Percentiles rank a stretch among this genome's conserved stretches.
These are phyloP conservation scores for Aethionema arabicum DNA, from an alignment of 345 rosid genomes.

Conservation along the genomic window DNA sequence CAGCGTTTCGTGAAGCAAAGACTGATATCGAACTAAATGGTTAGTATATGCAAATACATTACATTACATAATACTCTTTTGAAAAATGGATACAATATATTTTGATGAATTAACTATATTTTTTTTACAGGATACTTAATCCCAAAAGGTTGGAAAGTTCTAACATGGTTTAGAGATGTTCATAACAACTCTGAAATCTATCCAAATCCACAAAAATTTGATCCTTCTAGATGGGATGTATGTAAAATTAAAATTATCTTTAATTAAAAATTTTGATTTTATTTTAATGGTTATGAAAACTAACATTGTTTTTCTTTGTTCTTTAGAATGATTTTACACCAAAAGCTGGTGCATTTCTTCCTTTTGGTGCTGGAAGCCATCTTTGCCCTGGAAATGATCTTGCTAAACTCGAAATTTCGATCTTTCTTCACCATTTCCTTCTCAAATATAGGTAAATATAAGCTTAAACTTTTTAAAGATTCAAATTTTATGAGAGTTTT, in stretches of 20 bases:
- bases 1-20: constrained; percentile 51
- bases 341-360: constrained; percentile 51
- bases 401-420: constrained; percentile 51
- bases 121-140: constrained; percentile 42
- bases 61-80: neutral
- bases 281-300: neutral
- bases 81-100: neutral
- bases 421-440: constrained; percentile 50
- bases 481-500: too few relatives aligned
- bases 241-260: constrained; percentile 11
- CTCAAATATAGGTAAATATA: constrained; percentile 42
- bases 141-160: constrained; percentile 62
- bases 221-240: constrained; percentile 57
- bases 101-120: neutral
- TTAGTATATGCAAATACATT: constrained; percentile 25
- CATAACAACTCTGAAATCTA: constrained; percentile 46
- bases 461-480: too few relatives aligned
- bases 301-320: neutral
- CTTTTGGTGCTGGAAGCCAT: constrained; percentile 54
- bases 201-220: constrained; percentile 39
- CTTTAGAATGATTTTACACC: constrained; percentile 32
- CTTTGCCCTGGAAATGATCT: constrained; percentile 54
- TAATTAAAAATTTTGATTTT: neutral
- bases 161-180: constrained; percentile 49
- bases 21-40: constrained; percentile 45